These are phyloP conservation scores for Crucibulum laeve DNA, from an alignment of 768 basidiomycete species.

Conservation along the genomic window DNA sequence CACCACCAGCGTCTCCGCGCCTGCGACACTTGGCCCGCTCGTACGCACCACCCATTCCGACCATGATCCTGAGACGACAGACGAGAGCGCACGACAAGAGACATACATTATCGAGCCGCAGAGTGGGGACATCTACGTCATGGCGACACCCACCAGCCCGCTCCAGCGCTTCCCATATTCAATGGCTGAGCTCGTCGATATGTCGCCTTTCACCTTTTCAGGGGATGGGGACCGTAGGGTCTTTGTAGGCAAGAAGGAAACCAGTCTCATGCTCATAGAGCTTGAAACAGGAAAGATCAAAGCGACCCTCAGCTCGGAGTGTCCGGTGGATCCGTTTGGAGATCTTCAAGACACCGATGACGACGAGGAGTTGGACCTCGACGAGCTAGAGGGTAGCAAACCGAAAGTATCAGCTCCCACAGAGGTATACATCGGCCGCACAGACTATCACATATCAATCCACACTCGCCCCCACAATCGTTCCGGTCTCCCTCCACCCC, in stretches of 20 bases:
- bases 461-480: conserved; percentile 46
- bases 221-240: conserved; percentile 61
- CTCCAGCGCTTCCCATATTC: conserved; percentile 88
- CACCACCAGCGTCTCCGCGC: conserved; percentile 30
- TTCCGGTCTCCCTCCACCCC: conserved; percentile 24
- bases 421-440: conserved; percentile 48
- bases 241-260: conserved; percentile 91
- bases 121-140: conserved; percentile 89
- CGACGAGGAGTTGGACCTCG: conserved; percentile 37
- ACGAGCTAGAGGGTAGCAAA: conserved; percentile 40
- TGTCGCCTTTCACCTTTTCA: conserved; percentile 77
- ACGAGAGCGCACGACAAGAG: conserved; percentile 58
- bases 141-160: conserved; percentile 60
- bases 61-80: conserved; percentile 49
- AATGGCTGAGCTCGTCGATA: conserved; percentile 88
- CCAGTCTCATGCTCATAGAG: conserved; percentile 70
- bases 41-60: conserved; percentile 66
- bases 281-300: conserved; percentile 79
- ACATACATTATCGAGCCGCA: conserved; percentile 94
- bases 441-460: conserved; percentile 91
- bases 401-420: conserved; percentile 31
- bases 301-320: conserved; percentile 69
- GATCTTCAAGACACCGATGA: conserved; percentile 31
- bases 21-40: conserved; percentile 64
- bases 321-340: conserved; percentile 70